phyloP scores from a whole-genome alignment of 306 rosid genomes.

The Amphicarpaea edgeworthii region DNA sequence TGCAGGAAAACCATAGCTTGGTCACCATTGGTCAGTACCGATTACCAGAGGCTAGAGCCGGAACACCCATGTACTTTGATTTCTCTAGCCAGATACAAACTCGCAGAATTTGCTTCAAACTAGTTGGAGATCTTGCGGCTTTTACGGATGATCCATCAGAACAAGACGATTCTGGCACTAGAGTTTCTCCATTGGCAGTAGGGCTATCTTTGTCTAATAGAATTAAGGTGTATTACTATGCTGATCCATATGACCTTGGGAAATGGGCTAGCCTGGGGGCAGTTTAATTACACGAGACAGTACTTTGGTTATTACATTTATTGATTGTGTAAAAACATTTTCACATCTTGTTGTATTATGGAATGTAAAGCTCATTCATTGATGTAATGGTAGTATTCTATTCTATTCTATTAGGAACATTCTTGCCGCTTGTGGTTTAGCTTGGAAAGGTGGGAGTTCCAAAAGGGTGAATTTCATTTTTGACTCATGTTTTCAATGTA shows the following conservation, averaged over 20 bases:
- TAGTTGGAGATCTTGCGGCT: constrained; percentile 87
- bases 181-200: constrained; percentile 62
- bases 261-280: constrained; percentile 97
- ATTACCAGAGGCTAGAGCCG: constrained; percentile 87
- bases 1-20: constrained; percentile 74
- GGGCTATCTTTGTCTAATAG: constrained; percentile 86
- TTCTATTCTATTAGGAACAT: constrained; percentile 37
- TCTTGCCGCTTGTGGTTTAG: constrained; percentile 19
- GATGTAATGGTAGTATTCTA: constrained; percentile 50
- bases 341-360: constrained; percentile 53
- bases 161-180: constrained; percentile 73
- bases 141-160: constrained; percentile 83
- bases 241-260: constrained; percentile 89
- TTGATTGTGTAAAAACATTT: constrained; percentile 45
- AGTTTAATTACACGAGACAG: constrained; percentile 50
- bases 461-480: constrained; percentile 40
- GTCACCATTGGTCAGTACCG: constrained; percentile 84
- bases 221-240: constrained; percentile 79
- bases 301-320: constrained; percentile 40
- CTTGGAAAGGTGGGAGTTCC: constrained; percentile 34
- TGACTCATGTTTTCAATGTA: constrained; percentile 28
- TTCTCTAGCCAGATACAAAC: constrained; percentile 75
- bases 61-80: constrained; percentile 95
- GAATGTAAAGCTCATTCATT: constrained; percentile 58
- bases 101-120: constrained; percentile 75